Conservation (phyloP, 805 yeast genomes). For the Candida easanensis region DNA sequence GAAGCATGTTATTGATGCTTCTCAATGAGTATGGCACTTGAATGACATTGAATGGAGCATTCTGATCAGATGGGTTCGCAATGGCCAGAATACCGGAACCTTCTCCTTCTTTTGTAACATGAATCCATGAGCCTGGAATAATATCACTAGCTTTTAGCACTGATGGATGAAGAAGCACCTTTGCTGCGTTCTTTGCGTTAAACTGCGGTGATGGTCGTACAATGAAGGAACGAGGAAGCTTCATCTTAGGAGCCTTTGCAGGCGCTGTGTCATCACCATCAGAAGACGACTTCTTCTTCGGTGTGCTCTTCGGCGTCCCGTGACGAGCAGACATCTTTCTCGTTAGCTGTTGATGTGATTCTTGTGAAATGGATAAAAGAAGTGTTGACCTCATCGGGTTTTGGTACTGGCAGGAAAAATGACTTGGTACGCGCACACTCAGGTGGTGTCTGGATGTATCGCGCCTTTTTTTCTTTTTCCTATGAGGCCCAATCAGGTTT, state of each 20-base stretch:
- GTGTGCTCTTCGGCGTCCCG: conserved; percentile 24
- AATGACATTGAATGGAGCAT: conserved; percentile 37
- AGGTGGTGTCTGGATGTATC: too few relatives aligned
- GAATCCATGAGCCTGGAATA: conserved; percentile 42
- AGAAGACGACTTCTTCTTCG: conserved; percentile 1
- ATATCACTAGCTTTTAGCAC: conserved; percentile 47
- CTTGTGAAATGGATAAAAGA: not conserved
- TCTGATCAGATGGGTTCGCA: conserved; percentile 36
- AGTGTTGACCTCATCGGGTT: not conserved
- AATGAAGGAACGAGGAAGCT: conserved; percentile 36
- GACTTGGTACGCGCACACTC: not conserved
- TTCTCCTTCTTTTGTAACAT: conserved; percentile 43
- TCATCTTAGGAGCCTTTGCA: conserved; percentile 3
- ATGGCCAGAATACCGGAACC: conserved; percentile 42
- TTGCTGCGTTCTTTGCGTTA: conserved; percentile 32
- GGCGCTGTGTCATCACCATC: not conserved
- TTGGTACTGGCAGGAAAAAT: not conserved
- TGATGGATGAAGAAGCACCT: conserved; percentile 40
- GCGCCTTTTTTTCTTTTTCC: not conserved
- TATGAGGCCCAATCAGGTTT: not conserved
- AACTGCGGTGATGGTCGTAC: conserved; percentile 35
- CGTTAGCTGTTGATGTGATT: not conserved
- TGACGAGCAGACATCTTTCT: conserved; percentile 14
- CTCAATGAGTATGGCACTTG: conserved; percentile 48
- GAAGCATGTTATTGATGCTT: conserved; percentile 37